These are phyloP conservation scores for Chalciporus piperatus DNA, from an alignment of 768 basidiomycete genomes.

Conservation along the genomic window DNA sequence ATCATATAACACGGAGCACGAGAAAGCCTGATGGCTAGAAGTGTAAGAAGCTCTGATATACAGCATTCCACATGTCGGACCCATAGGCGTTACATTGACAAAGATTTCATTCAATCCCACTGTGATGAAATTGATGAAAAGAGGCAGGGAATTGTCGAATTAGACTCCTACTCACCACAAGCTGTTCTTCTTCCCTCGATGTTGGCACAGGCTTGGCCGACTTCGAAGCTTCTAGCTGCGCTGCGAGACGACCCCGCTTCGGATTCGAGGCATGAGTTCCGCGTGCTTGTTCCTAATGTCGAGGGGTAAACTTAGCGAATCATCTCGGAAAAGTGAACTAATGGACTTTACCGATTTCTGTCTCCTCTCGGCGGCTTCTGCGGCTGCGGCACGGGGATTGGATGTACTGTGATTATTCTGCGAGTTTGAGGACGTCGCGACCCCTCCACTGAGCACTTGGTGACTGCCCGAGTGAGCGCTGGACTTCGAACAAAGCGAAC, in stretches of 20 bases:
- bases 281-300: slow-evolving; percentile 39
- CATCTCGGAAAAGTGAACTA: slow-evolving; percentile 10
- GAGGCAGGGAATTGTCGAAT: slow-evolving; percentile 15
- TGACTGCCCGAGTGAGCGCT: slow-evolving; percentile 41
- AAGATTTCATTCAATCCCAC: slow-evolving; percentile 41
- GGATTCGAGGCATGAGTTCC: slow-evolving; percentile 45
- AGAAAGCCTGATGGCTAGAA: slow-evolving; percentile 34
- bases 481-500: slow-evolving; percentile 56
- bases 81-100: slow-evolving; percentile 22
- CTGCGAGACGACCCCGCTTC: slow-evolving; percentile 43
- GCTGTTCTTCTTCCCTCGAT: slow-evolving; percentile 37
- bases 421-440: slow-evolving; percentile 23
- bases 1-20: slow-evolving; percentile 32
- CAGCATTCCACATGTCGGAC: slow-evolving; percentile 21
- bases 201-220: slow-evolving; percentile 35
- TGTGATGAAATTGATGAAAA: slow-evolving; percentile 32
- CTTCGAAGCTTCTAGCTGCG: slow-evolving; percentile 41
- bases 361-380: slow-evolving; percentile 62
- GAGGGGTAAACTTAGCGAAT: slow-evolving; percentile 21
- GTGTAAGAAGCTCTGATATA: slow-evolving; percentile 20
- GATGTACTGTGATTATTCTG: slow-evolving; percentile 26
- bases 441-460: slow-evolving; percentile 45
- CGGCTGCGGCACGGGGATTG: slow-evolving; percentile 54
- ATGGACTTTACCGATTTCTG: slow-evolving; percentile 48
- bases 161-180: slow-evolving; percentile 42